Evolutionary conservation across 2,329 filamentous ascomycete genomes (phyloP).

Genomic region (Aspergillus sp.): DNA sequence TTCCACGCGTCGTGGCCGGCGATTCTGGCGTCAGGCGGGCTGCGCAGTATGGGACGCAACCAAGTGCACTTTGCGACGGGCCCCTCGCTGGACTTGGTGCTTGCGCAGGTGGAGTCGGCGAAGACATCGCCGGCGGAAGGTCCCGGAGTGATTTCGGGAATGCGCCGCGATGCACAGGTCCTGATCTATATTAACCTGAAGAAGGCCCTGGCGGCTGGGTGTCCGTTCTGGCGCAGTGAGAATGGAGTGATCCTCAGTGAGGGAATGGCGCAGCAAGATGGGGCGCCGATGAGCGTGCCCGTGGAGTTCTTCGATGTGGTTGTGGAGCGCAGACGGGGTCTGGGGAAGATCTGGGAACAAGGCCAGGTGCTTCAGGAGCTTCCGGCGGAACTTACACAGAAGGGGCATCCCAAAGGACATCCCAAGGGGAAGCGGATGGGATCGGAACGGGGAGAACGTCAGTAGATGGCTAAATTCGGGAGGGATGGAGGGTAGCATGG

Average conservation of each 20-base stretch:
- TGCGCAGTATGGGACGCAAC: constrained; percentile 77
- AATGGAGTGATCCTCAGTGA: constrained; percentile 69
- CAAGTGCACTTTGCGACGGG: constrained; percentile 89
- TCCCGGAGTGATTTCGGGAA: constrained; percentile 67
- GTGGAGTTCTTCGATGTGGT: constrained; percentile 70
- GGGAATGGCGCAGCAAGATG: constrained; percentile 52
- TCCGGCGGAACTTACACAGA: constrained; percentile 41
- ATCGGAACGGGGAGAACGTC: background rate
- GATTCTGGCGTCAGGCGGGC: constrained; percentile 73
- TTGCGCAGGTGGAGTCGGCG: constrained; percentile 20
- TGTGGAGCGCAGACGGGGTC: constrained; percentile 68
- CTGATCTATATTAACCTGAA: constrained; percentile 73
- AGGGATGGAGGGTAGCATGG: background rate
- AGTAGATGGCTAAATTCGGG: too few species aligned
- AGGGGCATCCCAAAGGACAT: constrained; percentile 33
- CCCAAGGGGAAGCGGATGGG: constrained; percentile 25
- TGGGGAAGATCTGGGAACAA: constrained; percentile 64
- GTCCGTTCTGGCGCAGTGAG: constrained; percentile 75
- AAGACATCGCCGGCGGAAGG: constrained; percentile 13
- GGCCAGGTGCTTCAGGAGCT: constrained; percentile 53
- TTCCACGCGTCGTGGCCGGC: constrained; percentile 75
- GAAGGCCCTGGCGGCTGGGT: constrained; percentile 58
- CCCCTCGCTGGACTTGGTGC: constrained; percentile 49
- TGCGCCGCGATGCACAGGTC: constrained; percentile 74
- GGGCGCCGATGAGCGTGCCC: constrained; percentile 57